Base-by-base conservation (phyloP, 768 basidiomycete species). In the Boletus rubescentipes region DNA sequence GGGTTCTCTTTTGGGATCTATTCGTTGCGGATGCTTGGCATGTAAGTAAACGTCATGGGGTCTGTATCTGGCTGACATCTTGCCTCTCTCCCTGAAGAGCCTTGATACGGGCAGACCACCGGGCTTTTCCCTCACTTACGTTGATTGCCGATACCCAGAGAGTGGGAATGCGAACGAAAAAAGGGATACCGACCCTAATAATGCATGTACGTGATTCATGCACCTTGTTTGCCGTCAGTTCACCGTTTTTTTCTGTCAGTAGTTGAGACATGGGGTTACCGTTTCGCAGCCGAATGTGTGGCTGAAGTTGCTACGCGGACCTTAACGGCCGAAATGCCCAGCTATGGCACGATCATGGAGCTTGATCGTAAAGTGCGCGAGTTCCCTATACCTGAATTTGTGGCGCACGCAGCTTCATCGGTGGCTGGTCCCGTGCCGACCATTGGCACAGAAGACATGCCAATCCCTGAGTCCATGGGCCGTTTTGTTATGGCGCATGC, bases 1-100 rank as follows among this genome's bases (percentile, higher is more conserved):
- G 87, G 4, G 72, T 84, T 31, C 71, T 89, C 10, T 90, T 91
- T 70, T 91, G 89, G 89, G 86, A 90, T 63, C 73, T 89, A 10
- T 90, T 88, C 58, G 76, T 85, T 18, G 82, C 84, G 0, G 89
- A 91, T 59, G 74, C 79, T 4, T 90, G 85, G 84, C 75, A 80
- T 72, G 87, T 87, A 57, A 34, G 77, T 46, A 39, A 32, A 44
- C 16, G n/a, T 46, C 41, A 7, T 36, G 23, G 30, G 5, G 35
- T 23, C 45, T 47, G 44, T 34, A 26, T 43, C 9, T 49, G 23
- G 40, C 55, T 68, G 37, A 68, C 30, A n/a, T 44, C 20, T 38
- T 30, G 2, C 43, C 26, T 36, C 16, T 52, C 45, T 29, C 1
- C 26, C 29, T 35, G 2, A 64, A 90, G 87, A 82, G 85, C 60